These are phyloP conservation scores for Xerocomellus dryophilus DNA, from an alignment of 768 basidiomycete genomes.

Conservation along the genomic window DNA sequence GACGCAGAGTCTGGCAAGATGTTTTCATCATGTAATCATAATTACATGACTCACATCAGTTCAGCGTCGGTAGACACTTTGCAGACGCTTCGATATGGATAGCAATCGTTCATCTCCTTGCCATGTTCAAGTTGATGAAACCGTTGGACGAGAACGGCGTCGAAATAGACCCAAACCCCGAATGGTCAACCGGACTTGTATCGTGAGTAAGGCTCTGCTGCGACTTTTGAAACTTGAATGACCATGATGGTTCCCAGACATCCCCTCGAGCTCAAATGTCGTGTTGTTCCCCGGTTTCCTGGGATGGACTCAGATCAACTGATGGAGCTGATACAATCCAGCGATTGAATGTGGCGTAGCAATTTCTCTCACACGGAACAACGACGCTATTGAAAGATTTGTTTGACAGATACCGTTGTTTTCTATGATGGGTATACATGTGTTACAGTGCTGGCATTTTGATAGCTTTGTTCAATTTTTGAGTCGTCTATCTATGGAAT, in stretches of 20 bases:
- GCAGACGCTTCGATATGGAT: slow-evolving; percentile 34
- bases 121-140: slow-evolving; percentile 31
- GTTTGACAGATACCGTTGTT: not conserved
- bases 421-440: not conserved
- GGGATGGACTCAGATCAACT: slow-evolving; percentile 16
- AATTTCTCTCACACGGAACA: no score
- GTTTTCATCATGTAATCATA: not conserved
- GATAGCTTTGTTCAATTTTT: not conserved
- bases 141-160: slow-evolving; percentile 24
- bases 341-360: slow-evolving; percentile 7
- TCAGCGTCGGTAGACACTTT: slow-evolving; percentile 30
- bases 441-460: no score
- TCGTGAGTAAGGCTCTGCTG: slow-evolving; percentile 22
- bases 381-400: not conserved
- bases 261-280: slow-evolving; percentile 29
- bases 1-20: slow-evolving; percentile 29
- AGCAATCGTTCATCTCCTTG: slow-evolving; percentile 29
- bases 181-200: slow-evolving; percentile 28
- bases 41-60: slow-evolving; percentile 1
- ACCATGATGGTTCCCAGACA: slow-evolving; percentile 18
- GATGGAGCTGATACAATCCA: slow-evolving; percentile 9
- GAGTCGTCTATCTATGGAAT: no score
- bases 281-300: slow-evolving; percentile 22
- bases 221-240: not conserved
- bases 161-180: slow-evolving; percentile 24